These are phyloP conservation scores for Kitagawia praeruptora DNA, from an alignment of 129 eudicot species.

Conservation along the genomic window DNA sequence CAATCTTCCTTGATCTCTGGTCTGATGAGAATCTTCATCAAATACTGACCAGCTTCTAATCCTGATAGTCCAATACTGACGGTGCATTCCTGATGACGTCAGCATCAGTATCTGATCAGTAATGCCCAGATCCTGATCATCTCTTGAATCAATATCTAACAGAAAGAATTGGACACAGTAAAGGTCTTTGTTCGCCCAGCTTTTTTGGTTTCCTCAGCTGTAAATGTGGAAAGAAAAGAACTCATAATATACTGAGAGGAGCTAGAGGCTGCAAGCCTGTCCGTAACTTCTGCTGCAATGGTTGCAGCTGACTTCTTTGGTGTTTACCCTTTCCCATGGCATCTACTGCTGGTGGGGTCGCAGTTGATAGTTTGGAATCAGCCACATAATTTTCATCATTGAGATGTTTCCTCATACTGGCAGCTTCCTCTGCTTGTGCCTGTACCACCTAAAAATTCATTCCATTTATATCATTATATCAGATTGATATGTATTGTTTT, in stretches of 20 bases:
- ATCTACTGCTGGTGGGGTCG: slow-evolving; percentile 22
- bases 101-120: too few relatives aligned
- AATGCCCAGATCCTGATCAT: too few relatives aligned
- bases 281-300: slow-evolving; percentile 91
- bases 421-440: slow-evolving; percentile 66
- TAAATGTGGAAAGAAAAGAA: slow-evolving; percentile 79
- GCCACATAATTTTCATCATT: slow-evolving; percentile 53
- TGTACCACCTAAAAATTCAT: slow-evolving; percentile 64
- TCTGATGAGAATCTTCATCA: too few relatives aligned
- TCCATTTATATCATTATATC: too few relatives aligned
- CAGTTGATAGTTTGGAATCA: slow-evolving; percentile 29
- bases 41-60: too few relatives aligned
- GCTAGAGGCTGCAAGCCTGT: slow-evolving; percentile 77
- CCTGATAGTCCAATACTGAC: too few relatives aligned
- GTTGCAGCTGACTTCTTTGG: slow-evolving; percentile 55
- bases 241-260: slow-evolving; percentile 91
- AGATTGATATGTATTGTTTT: too few relatives aligned
- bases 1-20: too few relatives aligned
- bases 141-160: too few relatives aligned
- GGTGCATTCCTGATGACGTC: too few relatives aligned
- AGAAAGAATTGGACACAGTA: slow-evolving; percentile 24
- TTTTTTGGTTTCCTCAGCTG: slow-evolving; percentile 66
- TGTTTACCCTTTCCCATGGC: slow-evolving; percentile 24
- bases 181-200: slow-evolving; percentile 47
- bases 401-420: slow-evolving; percentile 45